Percentiles rank a stretch among this genome's conserved stretches.
Evolutionary conservation across 2,329 filamentous ascomycete genomes (phyloP).

Genomic region (Fusarium coffeatum): DNA sequence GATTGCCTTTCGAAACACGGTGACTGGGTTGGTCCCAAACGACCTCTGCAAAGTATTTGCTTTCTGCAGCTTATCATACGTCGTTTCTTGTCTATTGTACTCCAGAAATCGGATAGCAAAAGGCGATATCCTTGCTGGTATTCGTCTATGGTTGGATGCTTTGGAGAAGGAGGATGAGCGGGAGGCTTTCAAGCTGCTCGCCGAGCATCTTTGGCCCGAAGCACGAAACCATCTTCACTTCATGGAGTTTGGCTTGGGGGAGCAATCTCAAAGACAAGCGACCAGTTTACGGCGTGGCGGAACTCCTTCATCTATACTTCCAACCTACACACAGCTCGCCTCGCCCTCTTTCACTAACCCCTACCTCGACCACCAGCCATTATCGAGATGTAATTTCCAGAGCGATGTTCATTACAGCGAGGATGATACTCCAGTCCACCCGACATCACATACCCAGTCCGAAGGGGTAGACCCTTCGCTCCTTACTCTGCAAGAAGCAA

Average conservation of each 20-base stretch:
- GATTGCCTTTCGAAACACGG: constrained; percentile 32
- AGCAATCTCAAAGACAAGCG: rapidly evolving
- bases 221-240: constrained; percentile 17
- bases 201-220: constrained; percentile 33
- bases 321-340: background rate
- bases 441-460: background rate
- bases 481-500: background rate
- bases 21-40: constrained; percentile 6
- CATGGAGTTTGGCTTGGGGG: background rate
- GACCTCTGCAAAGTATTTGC: constrained; percentile 29
- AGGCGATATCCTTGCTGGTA: constrained; percentile 16
- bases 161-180: constrained; percentile 18
- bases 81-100: constrained; percentile 22
- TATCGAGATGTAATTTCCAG: background rate
- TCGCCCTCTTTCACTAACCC: rapidly evolving
- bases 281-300: background rate
- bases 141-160: constrained; percentile 29
- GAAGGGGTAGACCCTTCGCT: background rate
- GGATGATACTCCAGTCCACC: background rate
- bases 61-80: constrained; percentile 38
- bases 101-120: background rate
- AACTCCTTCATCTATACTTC: rapidly evolving
- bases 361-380: background rate
- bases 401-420: background rate
- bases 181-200: constrained; percentile 14